These are phyloP conservation scores for Cyphellophora attinorum DNA, from an alignment of 2,329 filamentous ascomycete species.

Conservation along the genomic window DNA sequence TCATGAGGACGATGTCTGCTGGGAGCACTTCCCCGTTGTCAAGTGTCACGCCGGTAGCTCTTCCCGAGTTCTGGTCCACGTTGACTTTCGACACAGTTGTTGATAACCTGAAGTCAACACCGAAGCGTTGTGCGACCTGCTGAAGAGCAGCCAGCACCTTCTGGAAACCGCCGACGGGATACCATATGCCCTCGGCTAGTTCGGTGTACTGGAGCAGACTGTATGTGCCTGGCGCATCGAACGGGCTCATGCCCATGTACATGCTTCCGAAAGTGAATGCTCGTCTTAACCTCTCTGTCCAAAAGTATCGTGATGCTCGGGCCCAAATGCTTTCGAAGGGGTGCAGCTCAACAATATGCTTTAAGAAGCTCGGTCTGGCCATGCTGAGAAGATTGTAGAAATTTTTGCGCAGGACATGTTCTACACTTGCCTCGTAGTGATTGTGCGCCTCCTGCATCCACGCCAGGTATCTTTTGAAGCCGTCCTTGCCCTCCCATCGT, in stretches of 20 bases:
- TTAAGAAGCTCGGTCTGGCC: constrained; percentile 48
- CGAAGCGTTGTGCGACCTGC: constrained; percentile 50
- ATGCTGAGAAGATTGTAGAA: constrained; percentile 54
- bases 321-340: constrained; percentile 63
- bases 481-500: constrained; percentile 61
- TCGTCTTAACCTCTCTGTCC: constrained; percentile 56
- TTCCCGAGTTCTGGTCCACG: constrained; percentile 41
- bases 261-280: constrained; percentile 72
- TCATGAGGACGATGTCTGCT: constrained; percentile 60
- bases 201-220: constrained; percentile 66
- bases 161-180: constrained; percentile 55
- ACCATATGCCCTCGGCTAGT: constrained; percentile 64
- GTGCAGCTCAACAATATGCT: constrained; percentile 52
- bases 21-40: constrained; percentile 46
- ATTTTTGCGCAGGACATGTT: constrained; percentile 57
- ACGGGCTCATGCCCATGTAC: constrained; percentile 77
- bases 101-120: constrained; percentile 53
- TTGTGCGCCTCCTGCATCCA: constrained; percentile 59
- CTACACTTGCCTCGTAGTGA: constrained; percentile 60
- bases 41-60: constrained; percentile 51
- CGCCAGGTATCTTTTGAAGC: constrained; percentile 58
- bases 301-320: constrained; percentile 58
- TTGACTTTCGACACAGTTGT: constrained; percentile 49
- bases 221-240: constrained; percentile 66
- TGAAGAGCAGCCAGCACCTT: constrained; percentile 55